phyloP scores from a whole-genome alignment of 768 basidiomycete genomes.

The Vararia minispora region DNA sequence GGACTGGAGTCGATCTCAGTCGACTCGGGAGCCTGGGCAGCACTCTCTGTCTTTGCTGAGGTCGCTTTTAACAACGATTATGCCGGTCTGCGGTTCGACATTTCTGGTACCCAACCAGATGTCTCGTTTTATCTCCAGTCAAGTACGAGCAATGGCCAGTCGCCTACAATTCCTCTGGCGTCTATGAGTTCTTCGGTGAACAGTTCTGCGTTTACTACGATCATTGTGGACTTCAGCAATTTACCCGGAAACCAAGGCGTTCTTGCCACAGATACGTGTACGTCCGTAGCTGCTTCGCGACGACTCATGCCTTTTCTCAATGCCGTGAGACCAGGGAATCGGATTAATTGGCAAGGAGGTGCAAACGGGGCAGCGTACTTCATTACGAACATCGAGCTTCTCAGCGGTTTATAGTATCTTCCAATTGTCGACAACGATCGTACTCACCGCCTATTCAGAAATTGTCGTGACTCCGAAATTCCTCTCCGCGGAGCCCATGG shows the following conservation, averaged over 20 bases:
- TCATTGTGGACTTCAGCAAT: conserved; percentile 35
- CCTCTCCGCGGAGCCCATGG: conserved; percentile 40
- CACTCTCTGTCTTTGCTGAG: conserved; percentile 35
- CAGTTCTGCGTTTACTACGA: conserved; percentile 28
- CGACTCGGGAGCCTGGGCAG: conserved; percentile 30
- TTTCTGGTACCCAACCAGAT: conserved; percentile 37
- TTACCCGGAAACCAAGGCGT: conserved; percentile 31
- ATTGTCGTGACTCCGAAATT: conserved; percentile 37
- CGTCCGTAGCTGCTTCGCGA: background rate
- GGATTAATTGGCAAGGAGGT: conserved; percentile 36
- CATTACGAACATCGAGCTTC: conserved; percentile 37
- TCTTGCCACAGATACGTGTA: conserved; percentile 17
- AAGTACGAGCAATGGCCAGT: conserved; percentile 25
- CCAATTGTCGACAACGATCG: background rate
- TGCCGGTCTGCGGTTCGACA: conserved; percentile 40
- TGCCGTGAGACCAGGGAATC: conserved; percentile 36
- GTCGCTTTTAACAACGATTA: conserved; percentile 30
- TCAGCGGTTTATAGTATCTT: conserved; percentile 24
- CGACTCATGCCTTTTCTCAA: conserved; percentile 12
- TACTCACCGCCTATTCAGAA: conserved; percentile 15
- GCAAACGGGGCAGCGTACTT: conserved; percentile 37
- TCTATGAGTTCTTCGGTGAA: conserved; percentile 29
- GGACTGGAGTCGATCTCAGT: conserved; percentile 25
- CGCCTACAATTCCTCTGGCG: conserved; percentile 31
- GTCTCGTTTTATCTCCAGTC: conserved; percentile 30